phyloP scores from a whole-genome alignment of 1,284 basidiomycete genomes.

The Pterulicium gracile region DNA sequence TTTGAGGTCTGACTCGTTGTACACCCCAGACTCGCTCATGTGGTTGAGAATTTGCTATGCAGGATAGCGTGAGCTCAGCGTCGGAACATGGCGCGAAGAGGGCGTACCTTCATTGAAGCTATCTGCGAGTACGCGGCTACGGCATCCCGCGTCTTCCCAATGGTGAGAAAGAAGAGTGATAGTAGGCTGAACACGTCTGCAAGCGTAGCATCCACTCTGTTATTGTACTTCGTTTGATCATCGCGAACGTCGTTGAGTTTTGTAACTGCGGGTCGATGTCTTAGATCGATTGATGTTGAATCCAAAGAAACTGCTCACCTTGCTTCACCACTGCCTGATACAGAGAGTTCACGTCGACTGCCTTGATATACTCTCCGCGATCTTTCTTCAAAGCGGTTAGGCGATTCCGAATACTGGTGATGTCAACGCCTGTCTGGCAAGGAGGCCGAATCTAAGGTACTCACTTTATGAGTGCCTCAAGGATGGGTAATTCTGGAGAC shows the following conservation, averaged over 20 bases:
- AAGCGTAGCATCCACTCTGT: conserved; percentile 85
- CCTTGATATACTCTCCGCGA: conserved; percentile 80
- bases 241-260: conserved; percentile 89
- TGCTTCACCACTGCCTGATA: conserved; percentile 95
- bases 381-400: conserved; percentile 85
- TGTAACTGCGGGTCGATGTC: conserved; percentile 64
- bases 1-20: conserved; percentile 80
- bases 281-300: background rate
- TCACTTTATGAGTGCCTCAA: conserved; percentile 91
- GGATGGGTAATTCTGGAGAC: conserved; percentile 76
- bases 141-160: conserved; percentile 87
- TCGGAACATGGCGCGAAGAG: conserved; percentile 8
- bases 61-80: conserved; percentile 7
- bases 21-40: conserved; percentile 89
- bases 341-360: conserved; percentile 87
- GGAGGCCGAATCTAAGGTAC: conserved; percentile 16
- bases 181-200: conserved; percentile 89
- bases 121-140: conserved; percentile 92
- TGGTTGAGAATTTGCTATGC: conserved; percentile 83
- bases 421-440: conserved; percentile 6
- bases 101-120: conserved; percentile 83
- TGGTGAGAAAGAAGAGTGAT: conserved; percentile 88
- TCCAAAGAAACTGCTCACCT: conserved; percentile 34
- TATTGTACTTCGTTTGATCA: conserved; percentile 65
- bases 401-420: conserved; percentile 77